Percentiles rank a stretch among this genome's conserved stretches.
These are phyloP conservation scores for Coemansia sp. DNA, from an alignment of 192 early-diverging fungal species.

Conservation along the genomic window DNA sequence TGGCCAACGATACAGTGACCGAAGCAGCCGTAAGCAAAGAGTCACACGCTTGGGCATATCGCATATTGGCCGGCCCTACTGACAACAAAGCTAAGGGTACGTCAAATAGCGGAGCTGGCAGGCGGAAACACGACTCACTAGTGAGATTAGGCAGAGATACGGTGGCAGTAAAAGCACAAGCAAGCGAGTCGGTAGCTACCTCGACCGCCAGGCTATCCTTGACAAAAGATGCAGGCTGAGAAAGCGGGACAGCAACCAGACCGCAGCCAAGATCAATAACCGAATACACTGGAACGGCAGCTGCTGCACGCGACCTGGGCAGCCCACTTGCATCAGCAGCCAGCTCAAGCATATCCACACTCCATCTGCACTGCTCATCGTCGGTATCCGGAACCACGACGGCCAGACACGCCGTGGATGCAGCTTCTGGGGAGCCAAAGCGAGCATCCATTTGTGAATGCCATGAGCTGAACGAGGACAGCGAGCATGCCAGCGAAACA, in stretches of 20 bases:
- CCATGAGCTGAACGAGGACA: slow-evolving; percentile 14
- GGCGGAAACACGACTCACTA: not conserved
- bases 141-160: not conserved
- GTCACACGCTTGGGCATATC: not conserved
- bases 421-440: not conserved
- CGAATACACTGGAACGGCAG: not conserved
- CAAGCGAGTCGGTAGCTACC: not conserved
- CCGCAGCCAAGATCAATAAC: not conserved
- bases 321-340: not conserved
- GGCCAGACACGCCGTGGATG: not conserved
- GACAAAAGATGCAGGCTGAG: not conserved
- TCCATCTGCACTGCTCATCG: not conserved
- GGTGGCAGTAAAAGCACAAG: not conserved
- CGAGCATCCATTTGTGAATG: slow-evolving; percentile 1
- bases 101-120: not conserved
- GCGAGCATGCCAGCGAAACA: slow-evolving; percentile 5
- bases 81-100: too few species aligned
- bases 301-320: too few species aligned
- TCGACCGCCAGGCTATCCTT: not conserved
- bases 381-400: not conserved
- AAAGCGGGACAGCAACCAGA: not conserved
- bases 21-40: not conserved
- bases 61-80: too few species aligned
- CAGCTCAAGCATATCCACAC: not conserved
- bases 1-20: not conserved